These are phyloP conservation scores for Penicillium sp. DNA, from an alignment of 2,329 filamentous ascomycete species.

Conservation along the genomic window DNA sequence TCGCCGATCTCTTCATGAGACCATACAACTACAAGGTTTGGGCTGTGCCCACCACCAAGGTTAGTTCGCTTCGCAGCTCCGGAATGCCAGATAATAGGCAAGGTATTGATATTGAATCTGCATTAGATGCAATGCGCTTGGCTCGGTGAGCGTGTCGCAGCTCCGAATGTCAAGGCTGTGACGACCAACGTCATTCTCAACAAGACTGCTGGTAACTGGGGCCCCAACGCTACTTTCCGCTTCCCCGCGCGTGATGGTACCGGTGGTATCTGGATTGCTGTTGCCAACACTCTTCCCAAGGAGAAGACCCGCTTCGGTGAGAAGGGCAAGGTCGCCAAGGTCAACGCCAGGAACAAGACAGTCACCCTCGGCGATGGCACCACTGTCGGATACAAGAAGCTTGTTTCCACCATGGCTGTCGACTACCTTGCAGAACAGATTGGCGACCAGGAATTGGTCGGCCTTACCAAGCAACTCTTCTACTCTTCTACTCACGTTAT, in stretches of 20 bases:
- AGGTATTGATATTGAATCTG: conserved; percentile 14
- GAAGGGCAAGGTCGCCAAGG: conserved; percentile 80
- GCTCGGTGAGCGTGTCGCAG: conserved; percentile 98
- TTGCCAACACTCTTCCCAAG: conserved; percentile 88
- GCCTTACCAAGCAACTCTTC: conserved; percentile 86
- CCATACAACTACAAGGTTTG: conserved; percentile 99
- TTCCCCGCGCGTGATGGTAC: conserved; percentile 96
- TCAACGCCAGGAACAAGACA: conserved; percentile 83
- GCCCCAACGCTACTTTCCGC: conserved; percentile 96
- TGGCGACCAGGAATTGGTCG: conserved; percentile 82
- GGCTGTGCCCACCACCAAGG: conserved; percentile 97
- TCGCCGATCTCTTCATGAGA: conserved; percentile 97
- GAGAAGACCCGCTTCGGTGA: conserved; percentile 91
- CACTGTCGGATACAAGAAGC: conserved; percentile 86
- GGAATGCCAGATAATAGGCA: background rate
- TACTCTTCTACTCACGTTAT: conserved; percentile 98
- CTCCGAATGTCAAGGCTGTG: conserved; percentile 91
- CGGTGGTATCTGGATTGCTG: conserved; percentile 98
- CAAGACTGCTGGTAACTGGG: conserved; percentile 97
- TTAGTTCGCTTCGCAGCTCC: conserved; percentile 49
- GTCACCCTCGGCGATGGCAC: conserved; percentile 84
- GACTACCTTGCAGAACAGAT: conserved; percentile 87
- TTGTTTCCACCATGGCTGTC: conserved; percentile 95
- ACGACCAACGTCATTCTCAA: conserved; percentile 93
- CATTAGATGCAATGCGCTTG: conserved; percentile 95